phyloP scores from a whole-genome alignment of 495 filamentous ascomycete genomes.

The Penicillium silybi region DNA sequence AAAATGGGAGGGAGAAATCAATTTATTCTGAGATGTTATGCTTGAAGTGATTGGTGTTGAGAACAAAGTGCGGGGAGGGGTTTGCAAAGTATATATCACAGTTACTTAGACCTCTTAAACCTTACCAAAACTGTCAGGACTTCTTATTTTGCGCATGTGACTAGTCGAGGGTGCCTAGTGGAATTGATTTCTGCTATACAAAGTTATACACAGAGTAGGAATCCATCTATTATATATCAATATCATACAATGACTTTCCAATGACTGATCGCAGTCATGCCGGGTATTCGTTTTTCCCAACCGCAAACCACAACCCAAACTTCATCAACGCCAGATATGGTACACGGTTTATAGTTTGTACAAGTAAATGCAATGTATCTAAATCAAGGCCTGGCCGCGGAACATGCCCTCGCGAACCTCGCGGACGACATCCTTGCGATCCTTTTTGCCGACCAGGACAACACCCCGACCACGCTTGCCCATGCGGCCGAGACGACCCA shows the following conservation, averaged over 20 bases:
- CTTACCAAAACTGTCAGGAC: too few relatives aligned
- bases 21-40: too few relatives aligned
- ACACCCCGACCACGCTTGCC: conserved; percentile 83
- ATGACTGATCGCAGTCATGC: background rate
- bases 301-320: conserved; percentile 7
- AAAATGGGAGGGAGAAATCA: too few relatives aligned
- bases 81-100: too few relatives aligned
- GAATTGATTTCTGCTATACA: background rate
- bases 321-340: conserved; percentile 19
- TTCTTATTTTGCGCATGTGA: too few relatives aligned
- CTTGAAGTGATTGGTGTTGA: too few relatives aligned
- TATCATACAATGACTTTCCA: conserved; percentile 3
- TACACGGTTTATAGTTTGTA: conserved; percentile 26
- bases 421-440: conserved; percentile 82
- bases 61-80: too few relatives aligned
- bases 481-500: conserved; percentile 91
- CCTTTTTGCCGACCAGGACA: conserved; percentile 83
- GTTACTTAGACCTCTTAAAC: too few relatives aligned
- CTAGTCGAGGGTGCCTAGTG: too few relatives aligned
- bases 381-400: conserved; percentile 82
- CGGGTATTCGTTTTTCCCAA: conserved; percentile 17
- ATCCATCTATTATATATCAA: background rate
- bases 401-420: conserved; percentile 96
- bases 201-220: background rate
- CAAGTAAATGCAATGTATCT: conserved; percentile 16